These are phyloP conservation scores for Pseudopyricularia javanii DNA, from an alignment of 2,329 filamentous ascomycete genomes.

Conservation along the genomic window DNA sequence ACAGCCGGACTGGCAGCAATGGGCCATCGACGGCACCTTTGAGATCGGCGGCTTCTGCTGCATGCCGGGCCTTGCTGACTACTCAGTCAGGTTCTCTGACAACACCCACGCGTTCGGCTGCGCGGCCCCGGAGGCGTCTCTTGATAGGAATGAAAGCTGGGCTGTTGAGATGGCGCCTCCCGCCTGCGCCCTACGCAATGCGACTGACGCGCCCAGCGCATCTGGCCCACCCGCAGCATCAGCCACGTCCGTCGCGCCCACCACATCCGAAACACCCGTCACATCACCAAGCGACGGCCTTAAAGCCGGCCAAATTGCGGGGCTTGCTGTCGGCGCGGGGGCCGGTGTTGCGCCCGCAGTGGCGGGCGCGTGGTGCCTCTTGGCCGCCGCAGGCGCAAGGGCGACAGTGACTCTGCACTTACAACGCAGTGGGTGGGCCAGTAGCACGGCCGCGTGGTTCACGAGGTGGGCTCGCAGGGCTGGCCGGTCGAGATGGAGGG, in stretches of 20 bases:
- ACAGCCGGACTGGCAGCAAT: neutral
- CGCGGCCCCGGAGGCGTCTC: neutral
- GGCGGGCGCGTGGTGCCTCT: neutral
- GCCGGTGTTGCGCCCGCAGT: neutral
- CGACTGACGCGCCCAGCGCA: neutral
- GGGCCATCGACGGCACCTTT: neutral
- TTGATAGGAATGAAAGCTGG: neutral
- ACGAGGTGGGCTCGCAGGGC: neutral
- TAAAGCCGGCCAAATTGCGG: neutral
- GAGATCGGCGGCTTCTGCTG: neutral
- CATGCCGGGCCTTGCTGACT: neutral
- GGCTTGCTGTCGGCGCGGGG: neutral
- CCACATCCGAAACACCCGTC: too few species aligned
- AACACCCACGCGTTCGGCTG: neutral
- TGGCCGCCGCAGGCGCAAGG: neutral
- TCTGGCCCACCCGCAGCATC: too few species aligned
- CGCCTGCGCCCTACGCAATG: neutral
- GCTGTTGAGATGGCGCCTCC: neutral
- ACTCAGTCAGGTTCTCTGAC: neutral
- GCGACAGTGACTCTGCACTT: neutral
- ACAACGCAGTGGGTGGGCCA: neutral
- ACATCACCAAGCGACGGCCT: neutral
- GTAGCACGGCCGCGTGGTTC: neutral
- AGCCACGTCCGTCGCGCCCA: too few species aligned
- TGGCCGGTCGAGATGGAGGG: neutral